A percentile compares a stretch with the other conserved stretches of the same genome.
Evolutionary conservation across 1,284 basidiomycete genomes (phyloP).

Genomic region (Fomitopsis schrenkii): DNA sequence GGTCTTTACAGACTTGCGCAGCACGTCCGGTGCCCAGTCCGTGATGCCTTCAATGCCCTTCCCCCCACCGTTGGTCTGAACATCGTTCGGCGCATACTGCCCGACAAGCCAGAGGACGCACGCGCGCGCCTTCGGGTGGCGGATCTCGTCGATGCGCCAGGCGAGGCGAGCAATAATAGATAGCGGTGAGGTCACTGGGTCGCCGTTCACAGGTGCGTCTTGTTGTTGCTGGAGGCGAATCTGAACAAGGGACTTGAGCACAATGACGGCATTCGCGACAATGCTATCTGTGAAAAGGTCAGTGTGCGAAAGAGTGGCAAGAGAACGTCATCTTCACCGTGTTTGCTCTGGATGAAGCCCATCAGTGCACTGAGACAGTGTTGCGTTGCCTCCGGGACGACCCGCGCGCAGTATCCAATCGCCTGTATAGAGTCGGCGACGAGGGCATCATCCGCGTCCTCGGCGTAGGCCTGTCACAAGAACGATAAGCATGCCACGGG

Average conservation of each 20-base stretch:
- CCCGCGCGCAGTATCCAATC: conserved; percentile 71
- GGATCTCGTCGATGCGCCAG: conserved; percentile 71
- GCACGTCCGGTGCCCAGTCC: conserved; percentile 81
- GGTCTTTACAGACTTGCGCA: conserved; percentile 70
- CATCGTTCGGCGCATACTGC: conserved; percentile 58
- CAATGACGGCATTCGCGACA: conserved; percentile 76
- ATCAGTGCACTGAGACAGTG: conserved; percentile 76
- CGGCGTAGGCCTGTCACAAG: conserved; percentile 64
- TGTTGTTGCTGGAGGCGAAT: conserved; percentile 44
- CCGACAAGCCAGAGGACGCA: conserved; percentile 91
- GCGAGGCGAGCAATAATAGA: conserved; percentile 75
- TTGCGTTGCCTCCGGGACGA: conserved; percentile 62
- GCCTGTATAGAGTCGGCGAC: conserved; percentile 72
- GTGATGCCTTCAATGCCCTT: conserved; percentile 42
- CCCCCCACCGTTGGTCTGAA: conserved; percentile 11
- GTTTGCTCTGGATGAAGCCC: conserved; percentile 69
- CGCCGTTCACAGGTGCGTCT: conserved; percentile 13
- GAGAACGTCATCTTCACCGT: conserved; percentile 45
- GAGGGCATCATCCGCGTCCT: conserved; percentile 67
- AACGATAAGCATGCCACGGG: not conserved
- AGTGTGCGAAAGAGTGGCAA: not conserved
- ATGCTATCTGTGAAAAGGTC: conserved; percentile 47
- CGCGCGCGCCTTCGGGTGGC: conserved; percentile 74
- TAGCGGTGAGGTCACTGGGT: conserved; percentile 42
- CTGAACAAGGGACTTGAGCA: conserved; percentile 82